phyloP scores from a whole-genome alignment of 1,284 basidiomycete genomes.

The Thelephora terrestris region DNA sequence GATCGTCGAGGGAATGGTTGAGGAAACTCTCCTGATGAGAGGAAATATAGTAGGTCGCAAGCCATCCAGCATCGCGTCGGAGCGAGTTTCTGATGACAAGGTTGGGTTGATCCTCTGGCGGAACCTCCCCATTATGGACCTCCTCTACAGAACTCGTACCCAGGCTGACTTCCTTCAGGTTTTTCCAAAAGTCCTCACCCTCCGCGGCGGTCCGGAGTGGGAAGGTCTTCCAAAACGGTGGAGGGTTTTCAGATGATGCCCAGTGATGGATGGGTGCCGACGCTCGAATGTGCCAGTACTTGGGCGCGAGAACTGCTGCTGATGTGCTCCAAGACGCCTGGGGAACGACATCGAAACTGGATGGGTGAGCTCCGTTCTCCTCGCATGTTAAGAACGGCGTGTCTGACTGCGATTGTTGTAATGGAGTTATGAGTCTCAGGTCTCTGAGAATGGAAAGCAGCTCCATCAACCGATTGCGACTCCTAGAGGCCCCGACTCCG shows the following conservation, averaged over 20 bases:
- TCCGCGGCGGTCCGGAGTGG: slow-evolving; percentile 28
- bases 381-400: slow-evolving; percentile 35
- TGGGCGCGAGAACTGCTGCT: slow-evolving; percentile 35
- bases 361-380: slow-evolving; percentile 30
- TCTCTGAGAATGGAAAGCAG: slow-evolving; percentile 44
- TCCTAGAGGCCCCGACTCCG: slow-evolving; percentile 45
- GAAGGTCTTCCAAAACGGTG: slow-evolving; percentile 44
- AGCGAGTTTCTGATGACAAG: slow-evolving; percentile 30
- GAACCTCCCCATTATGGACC: slow-evolving; percentile 12
- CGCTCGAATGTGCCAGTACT: slow-evolving; percentile 52
- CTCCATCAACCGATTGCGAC: slow-evolving; percentile 48
- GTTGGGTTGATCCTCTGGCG: slow-evolving; percentile 9
- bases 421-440: slow-evolving; percentile 45
- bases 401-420: slow-evolving; percentile 33
- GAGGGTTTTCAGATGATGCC: slow-evolving; percentile 38
- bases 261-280: slow-evolving; percentile 47
- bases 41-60: slow-evolving; percentile 45
- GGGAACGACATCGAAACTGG: slow-evolving; percentile 34
- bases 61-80: slow-evolving; percentile 51
- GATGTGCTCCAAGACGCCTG: slow-evolving; percentile 34
- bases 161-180: slow-evolving; percentile 38
- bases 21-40: slow-evolving; percentile 61
- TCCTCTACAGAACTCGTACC: slow-evolving; percentile 20
- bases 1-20: slow-evolving; percentile 37
- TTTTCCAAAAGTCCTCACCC: slow-evolving; percentile 44